phyloP scores from a whole-genome alignment of 2,329 filamentous ascomycete species.

The Colletotrichum cuscutae region DNA sequence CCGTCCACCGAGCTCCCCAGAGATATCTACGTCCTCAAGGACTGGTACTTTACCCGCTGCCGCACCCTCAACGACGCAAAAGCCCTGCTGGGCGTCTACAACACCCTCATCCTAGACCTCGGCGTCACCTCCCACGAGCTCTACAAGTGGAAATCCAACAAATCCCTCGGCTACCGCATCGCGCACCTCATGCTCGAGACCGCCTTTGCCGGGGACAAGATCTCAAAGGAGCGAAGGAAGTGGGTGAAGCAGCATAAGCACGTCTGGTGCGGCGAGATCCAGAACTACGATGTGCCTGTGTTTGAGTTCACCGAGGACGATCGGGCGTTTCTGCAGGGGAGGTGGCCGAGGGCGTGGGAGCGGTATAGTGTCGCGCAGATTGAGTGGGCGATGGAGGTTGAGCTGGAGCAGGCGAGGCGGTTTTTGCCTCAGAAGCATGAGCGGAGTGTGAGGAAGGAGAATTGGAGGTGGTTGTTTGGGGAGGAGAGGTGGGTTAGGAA shows the following conservation, averaged over 20 bases:
- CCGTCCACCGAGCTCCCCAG: not conserved
- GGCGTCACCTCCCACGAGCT: not conserved
- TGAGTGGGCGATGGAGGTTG: not conserved
- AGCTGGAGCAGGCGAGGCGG: not conserved
- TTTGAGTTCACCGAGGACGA: not conserved
- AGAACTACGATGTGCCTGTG: not conserved
- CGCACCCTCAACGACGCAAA: not conserved
- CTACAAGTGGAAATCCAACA: not conserved
- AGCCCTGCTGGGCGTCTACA: not conserved
- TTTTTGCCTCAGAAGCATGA: not conserved
- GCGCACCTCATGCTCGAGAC: not conserved
- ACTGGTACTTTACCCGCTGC: not conserved
- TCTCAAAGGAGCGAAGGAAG: not conserved
- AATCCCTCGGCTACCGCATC: not conserved
- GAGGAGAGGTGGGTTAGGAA: not conserved
- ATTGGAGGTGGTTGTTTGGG: not conserved
- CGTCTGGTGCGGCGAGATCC: not conserved
- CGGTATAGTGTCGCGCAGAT: not conserved
- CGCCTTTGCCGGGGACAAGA: not conserved
- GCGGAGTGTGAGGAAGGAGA: not conserved
- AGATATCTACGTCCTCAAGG: not conserved
- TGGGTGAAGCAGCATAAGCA: not conserved
- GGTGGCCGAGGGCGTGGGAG: not conserved
- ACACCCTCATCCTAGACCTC: not conserved
- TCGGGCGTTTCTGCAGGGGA: not conserved